Conservation (phyloP, 345 rosid species). For the Aquilaria sinensis region DNA sequence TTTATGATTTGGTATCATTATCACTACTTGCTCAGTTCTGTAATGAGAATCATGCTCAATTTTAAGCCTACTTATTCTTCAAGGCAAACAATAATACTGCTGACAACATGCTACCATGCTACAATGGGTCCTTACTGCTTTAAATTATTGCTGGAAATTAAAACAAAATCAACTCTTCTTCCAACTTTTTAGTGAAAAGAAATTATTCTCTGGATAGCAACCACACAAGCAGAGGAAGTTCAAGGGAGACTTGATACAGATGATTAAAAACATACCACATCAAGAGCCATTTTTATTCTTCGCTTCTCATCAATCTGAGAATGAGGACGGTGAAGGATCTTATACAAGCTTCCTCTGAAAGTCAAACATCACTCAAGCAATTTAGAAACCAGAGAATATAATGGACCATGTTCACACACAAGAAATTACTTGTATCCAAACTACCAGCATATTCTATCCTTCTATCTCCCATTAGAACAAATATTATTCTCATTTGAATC, state of each 20-base stretch:
- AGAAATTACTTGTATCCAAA: neutral
- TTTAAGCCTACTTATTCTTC: no score
- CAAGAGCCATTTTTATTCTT: constrained; percentile 98
- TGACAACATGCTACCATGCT: no score
- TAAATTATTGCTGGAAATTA: no score
- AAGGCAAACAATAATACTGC: no score
- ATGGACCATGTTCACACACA: no score
- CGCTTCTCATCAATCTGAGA: constrained; percentile 88
- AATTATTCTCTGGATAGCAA: no score
- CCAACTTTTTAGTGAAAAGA: no score
- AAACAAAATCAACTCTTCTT: no score
- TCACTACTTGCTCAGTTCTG: neutral
- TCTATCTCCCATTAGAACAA: no score
- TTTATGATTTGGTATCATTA: constrained; percentile 8
- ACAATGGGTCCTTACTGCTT: no score
- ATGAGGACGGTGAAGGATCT: constrained; percentile 90
- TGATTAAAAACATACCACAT: constrained; percentile 62
- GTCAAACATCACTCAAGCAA: constrained; percentile 16
- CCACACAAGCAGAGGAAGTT: no score
- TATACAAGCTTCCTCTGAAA: constrained; percentile 91
- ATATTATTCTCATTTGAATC: constrained; percentile 2
- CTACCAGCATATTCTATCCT: constrained; percentile 1
- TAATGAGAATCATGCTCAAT: neutral
- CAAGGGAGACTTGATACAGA: neutral
- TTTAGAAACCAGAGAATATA: neutral